Evolutionary conservation across 768 basidiomycete species (phyloP), one percentile per base, ranked within the genome.

Genomic region (Mycena vulgaris): DNA sequence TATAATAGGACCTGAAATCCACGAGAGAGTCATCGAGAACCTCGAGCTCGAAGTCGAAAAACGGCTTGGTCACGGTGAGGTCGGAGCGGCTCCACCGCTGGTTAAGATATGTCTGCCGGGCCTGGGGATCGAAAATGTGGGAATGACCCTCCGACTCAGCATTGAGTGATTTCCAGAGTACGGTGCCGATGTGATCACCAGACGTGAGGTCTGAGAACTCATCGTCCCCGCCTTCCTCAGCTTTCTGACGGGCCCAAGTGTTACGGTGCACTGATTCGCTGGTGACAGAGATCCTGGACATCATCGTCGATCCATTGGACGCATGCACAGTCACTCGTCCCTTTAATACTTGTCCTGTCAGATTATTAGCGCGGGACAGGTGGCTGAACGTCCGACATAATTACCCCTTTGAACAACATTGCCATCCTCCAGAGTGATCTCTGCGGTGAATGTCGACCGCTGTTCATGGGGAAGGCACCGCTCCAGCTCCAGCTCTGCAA

Each of bases 1-100:
- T 48, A 17, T 70, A 66, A 48, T 70, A 70, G 16, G 69, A 60
- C 13, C 28, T 2, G 23, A 70, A 70, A 19, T 64, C 49, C 10
- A 37, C 33, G 19, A 56, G 58, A 21, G 58, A n/a, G 0, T 33
- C 40, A 0, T 64, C 42, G 3, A 52, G 63, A 5, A 70, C 19
- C 1, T 59, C 10, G 23, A 70, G 27, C 35, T 64, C 48, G 33
- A 70, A 70, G 19, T 60, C 63, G 40, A 56, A 48, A 23, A 37
- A 51, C 5, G 63, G 58, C 5, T 66, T 11, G 23, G 47, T 25
- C 0, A 21, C 25, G 10, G 56, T 61, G 37, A 70, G 16, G n/a
- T n/a, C n/a, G 42, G 37, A 4, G 5, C 37, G 21, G 14, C 47
- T 11, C n/a, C 5, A 28, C 23, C 28, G 11, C 47, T 21, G 4